Evolutionary conservation across 176 grass and related monocot genomes (phyloP), one percentile per base, ranked within the genome.

Genomic region (Hsuehochloa calcarea): DNA sequence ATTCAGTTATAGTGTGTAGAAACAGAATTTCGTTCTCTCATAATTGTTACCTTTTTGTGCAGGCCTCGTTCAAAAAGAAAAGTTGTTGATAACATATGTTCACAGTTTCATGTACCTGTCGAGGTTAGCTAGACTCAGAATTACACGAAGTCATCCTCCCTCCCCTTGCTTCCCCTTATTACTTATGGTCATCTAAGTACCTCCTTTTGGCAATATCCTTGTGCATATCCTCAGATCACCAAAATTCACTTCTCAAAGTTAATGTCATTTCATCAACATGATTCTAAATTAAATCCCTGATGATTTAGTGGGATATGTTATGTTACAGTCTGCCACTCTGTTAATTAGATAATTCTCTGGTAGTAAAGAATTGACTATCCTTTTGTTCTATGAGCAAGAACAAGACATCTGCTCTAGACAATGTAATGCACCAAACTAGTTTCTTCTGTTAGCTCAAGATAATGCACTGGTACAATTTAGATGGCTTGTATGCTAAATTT

Each of bases 21-120:
- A 23, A 38, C 45, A 20, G 13, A 85, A 64, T 26, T 47, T 10
- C 43, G 11, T 60, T 35, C 16, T 81, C 54, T 86, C 51, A 83
- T 23, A 27, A 43, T 80, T 83, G 51, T 62, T 75, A 41, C 20
- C 14, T 61, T 31, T 85, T 67, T 72, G 62, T 93, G 72, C 89
- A 98, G 95, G 51, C 70, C 82, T 49, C 92, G 80, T 74, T 83
- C 69, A 65, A 91, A 47, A 75, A 91, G 68, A 87, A 93, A 87
- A 75, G 68, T 93, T 81, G 73, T 88, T 85, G 89, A 93, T 79
- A 87, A 81, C 72, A 93, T 98, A 85, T 43, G 40, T 37, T 87
- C 85, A 39, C 91, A 90, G 68, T 87, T 90, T 52, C 59, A 82
- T 51, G 45, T 98, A 65, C 29, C 68, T 80, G 93, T 95, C 22